Percentiles rank a stretch among this genome's conserved stretches.
phyloP scores from a whole-genome alignment of 805 yeast species.

The Starmerella roubikii region DNA sequence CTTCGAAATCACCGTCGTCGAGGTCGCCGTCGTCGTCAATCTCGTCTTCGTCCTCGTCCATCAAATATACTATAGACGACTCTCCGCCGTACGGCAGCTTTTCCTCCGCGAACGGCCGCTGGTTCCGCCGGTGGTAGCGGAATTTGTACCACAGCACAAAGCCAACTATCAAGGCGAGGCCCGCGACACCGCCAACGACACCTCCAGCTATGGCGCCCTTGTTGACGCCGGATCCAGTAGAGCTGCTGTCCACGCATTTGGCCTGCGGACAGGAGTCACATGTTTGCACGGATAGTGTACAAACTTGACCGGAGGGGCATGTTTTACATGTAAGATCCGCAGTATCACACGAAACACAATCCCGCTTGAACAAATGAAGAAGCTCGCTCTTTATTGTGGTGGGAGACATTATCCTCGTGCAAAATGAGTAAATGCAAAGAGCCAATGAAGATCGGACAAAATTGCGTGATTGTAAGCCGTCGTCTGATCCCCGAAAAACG shows the following conservation, averaged over 20 bases:
- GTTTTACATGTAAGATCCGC: conserved; percentile 37
- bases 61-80: no score
- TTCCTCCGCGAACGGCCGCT: conserved; percentile 5
- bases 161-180: conserved; percentile 30
- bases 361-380: conserved; percentile 7
- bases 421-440: no score
- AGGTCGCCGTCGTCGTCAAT: conserved; percentile 15
- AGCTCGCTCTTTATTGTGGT: background rate
- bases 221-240: background rate
- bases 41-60: no score
- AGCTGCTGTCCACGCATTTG: conserved; percentile 29
- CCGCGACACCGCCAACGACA: conserved; percentile 48
- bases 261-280: conserved; percentile 45
- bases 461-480: no score
- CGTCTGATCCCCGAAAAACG: no score
- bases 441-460: no score
- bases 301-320: conserved; percentile 40
- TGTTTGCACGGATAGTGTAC: conserved; percentile 42
- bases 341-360: conserved; percentile 26
- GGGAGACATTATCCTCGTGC: no score
- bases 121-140: conserved; percentile 8
- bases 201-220: conserved; percentile 63
- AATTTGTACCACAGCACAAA: conserved; percentile 15
- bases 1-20: no score
- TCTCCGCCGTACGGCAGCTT: conserved; percentile 1